Percentiles rank a stretch among this genome's conserved stretches.
phyloP scores from a whole-genome alignment of 768 basidiomycete genomes.

The Phaffia tasmanica region DNA sequence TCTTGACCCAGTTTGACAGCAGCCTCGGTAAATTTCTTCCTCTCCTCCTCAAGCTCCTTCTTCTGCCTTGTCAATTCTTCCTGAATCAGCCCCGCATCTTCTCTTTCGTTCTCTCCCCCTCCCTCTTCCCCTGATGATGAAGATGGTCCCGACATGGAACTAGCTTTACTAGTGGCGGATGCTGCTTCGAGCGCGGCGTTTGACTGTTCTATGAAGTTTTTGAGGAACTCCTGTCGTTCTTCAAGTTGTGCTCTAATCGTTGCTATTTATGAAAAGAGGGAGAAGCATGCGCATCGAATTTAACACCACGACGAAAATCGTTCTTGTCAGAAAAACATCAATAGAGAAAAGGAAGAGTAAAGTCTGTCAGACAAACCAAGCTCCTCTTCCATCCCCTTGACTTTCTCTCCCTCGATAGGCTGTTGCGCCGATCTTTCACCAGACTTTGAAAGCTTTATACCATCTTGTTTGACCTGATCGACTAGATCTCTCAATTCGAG shows the following conservation, averaged over 20 bases:
- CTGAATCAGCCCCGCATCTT: conserved; percentile 44
- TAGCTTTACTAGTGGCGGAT: too few species aligned
- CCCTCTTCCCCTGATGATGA: too few species aligned
- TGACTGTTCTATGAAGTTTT: background rate
- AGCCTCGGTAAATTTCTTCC: conserved; percentile 54
- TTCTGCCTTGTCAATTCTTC: conserved; percentile 48
- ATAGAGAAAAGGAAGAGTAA: background rate
- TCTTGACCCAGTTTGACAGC: conserved; percentile 55
- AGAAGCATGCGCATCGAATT: background rate
- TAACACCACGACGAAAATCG: background rate
- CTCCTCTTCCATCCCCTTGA: conserved; percentile 2
- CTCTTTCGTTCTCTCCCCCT: too few species aligned
- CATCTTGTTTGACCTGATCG: too few species aligned
- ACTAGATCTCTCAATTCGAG: too few species aligned
- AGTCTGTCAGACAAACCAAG: background rate
- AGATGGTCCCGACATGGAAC: too few species aligned
- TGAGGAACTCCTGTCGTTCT: conserved; percentile 2
- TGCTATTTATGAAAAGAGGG: background rate
- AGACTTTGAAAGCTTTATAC: background rate
- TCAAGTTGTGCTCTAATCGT: background rate
- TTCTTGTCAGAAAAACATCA: background rate
- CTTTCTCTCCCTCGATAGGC: conserved; percentile 8
- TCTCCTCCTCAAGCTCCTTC: conserved; percentile 55
- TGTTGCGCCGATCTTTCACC: conserved; percentile 1
- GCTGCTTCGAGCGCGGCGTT: too few species aligned